Base-by-base conservation (phyloP, 192 early-diverging fungal species). In the Linnemannia elongata region DNA sequence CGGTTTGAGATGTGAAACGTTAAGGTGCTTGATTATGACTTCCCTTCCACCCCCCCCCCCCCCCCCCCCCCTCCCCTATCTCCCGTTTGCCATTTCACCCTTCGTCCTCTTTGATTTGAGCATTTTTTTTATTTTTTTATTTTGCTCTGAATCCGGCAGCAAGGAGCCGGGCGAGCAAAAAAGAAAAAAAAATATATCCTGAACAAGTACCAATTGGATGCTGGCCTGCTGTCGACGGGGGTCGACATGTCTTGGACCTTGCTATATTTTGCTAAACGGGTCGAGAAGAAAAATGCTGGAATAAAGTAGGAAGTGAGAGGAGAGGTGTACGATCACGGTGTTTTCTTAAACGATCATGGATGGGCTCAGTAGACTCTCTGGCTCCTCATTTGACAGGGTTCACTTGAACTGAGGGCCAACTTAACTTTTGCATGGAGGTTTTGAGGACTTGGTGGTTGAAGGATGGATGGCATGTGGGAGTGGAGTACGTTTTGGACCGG, bases 321-420 rank as follows among this genome's bases (percentile, higher is more conserved):
- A 13, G 27, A n/a, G 2, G 30, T 27, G 27, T 30, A 35, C 60
- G 60, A 66, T 33, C 60, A 33, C 60, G 10, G 13, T 30, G n/a
- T 33, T 66, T 30, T 30, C 60, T 52, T 18, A 5, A 13, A 35
- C 60, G 60, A 66, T 66, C 60, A 33, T 4, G 27, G 1, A 39
- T 4, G 38, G 38, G 27, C 12, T 3, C 60, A 66, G n/a, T 15
- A 30, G n/a, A 30, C 13, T 66, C 13, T 66, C 27, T 33, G 27
- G 27, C 15, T 33, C 68, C 73, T 15, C 73, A 81, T 81, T 81
- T 57, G 79, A 49, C 63, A 75, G 79, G 79, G 79, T 81, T 81
- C 73, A 81, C 30, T 18, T 55, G 68, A 69, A 74, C 6, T 45
- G 42, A n/a, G 24, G 42, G 12, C 17, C 8, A 52, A 52, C 20